A percentile compares a stretch with the other conserved stretches of the same genome.
Evolutionary conservation across 2,329 filamentous ascomycete genomes (phyloP).

Genomic region (Botrytis pseudocinerea): DNA sequence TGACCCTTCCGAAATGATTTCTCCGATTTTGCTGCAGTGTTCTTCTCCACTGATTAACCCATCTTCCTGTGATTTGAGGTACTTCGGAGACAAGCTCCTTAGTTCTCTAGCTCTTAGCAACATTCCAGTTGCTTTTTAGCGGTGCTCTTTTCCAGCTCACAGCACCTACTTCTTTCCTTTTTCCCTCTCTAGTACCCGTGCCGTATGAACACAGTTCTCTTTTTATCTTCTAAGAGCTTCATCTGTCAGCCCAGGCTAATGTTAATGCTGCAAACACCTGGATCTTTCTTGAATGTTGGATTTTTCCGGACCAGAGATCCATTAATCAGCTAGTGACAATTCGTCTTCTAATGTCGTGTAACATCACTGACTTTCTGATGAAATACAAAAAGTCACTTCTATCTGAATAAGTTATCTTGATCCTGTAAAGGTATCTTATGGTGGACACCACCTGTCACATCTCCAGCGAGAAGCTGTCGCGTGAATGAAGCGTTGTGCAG

Average conservation of each 20-base stretch:
- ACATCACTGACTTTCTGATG: neutral
- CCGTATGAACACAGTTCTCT: neutral
- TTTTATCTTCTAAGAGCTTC: neutral
- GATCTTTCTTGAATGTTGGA: neutral
- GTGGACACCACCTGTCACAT: neutral
- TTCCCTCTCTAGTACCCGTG: neutral
- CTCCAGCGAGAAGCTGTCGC: neutral
- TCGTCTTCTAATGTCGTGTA: neutral
- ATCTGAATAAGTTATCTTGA: neutral
- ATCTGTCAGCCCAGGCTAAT: neutral
- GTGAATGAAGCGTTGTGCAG: neutral
- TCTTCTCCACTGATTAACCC: neutral
- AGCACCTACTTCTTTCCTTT: neutral
- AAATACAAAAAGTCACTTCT: neutral
- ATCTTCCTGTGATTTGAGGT: neutral
- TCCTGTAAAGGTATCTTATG: fast-evolving
- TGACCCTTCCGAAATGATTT: neutral
- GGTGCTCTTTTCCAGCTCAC: neutral
- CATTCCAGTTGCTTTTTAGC: neutral
- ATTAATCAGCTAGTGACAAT: neutral
- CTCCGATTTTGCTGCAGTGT: fast-evolving
- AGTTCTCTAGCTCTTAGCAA: neutral
- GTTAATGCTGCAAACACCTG: neutral
- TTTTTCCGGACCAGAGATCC: neutral
- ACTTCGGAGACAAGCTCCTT: neutral